phyloP scores from a whole-genome alignment of 371 early-diverging fungal genomes.

The Lichtheimia ornata region DNA sequence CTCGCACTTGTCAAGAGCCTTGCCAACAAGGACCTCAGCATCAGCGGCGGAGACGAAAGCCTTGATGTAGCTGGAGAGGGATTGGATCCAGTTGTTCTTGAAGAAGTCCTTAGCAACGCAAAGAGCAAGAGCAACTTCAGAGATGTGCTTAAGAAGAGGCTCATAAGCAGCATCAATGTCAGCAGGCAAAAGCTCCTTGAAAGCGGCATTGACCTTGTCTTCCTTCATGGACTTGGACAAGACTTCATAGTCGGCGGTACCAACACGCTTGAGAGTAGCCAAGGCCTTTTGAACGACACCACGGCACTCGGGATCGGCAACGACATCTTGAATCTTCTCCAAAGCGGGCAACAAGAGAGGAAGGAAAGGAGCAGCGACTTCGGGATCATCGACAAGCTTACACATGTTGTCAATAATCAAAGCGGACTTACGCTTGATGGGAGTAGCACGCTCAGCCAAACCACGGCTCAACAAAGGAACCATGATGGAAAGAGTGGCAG shows the following conservation, averaged over 20 bases:
- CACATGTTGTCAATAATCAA: conserved; percentile 87
- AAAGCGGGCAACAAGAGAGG: conserved; percentile 80
- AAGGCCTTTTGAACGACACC: conserved; percentile 59
- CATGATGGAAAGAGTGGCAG: conserved; percentile 83
- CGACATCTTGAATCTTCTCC: conserved; percentile 75
- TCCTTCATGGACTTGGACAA: conserved; percentile 46
- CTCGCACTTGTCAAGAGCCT: conserved; percentile 43
- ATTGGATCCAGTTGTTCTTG: conserved; percentile 32
- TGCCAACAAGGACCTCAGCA: conserved; percentile 21
- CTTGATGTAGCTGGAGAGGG: conserved; percentile 59
- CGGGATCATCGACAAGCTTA: conserved; percentile 81
- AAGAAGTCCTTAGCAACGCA: conserved; percentile 45
- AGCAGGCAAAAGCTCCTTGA: conserved; percentile 42
- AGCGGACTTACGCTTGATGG: conserved; percentile 78
- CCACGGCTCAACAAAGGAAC: conserved; percentile 79
- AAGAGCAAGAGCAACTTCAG: conserved; percentile 44
- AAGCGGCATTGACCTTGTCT: conserved; percentile 41
- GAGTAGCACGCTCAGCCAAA: conserved; percentile 62
- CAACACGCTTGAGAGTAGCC: conserved; percentile 43
- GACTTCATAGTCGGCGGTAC: conserved; percentile 31
- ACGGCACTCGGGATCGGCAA: conserved; percentile 81
- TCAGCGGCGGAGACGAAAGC: conserved; percentile 45
- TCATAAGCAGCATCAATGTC: conserved; percentile 27
- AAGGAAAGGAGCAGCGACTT: conserved; percentile 80
- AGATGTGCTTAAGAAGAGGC: conserved; percentile 42